Evolutionary conservation across 768 basidiomycete genomes (phyloP), one percentile per base, ranked within the genome.

Genomic region (Tephrocybe sp.): DNA sequence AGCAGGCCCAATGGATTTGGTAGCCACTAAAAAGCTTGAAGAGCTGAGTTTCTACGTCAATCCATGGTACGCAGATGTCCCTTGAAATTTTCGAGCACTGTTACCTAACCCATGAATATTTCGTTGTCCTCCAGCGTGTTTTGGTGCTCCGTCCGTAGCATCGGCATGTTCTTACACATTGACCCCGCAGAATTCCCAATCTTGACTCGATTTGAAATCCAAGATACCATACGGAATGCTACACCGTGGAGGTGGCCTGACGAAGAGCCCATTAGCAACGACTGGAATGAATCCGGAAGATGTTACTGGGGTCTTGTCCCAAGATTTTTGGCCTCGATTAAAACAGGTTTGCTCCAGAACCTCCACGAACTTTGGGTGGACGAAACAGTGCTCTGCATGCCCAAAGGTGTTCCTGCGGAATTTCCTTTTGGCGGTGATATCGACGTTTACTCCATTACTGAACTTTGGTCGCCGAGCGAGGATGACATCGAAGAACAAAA

Each of bases 291-390:
- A 38, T 27, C 34, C 18, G 37, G 54, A 3, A 41, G 61, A 36
- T 44, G 19, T 41, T 62, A 54, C 40, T 46, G 47, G 34, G 56
- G 56, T 8, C 42, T 63, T 8, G 59, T 63, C 7, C 52, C 56
- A 12, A 25, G 42, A 33, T 58, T 57, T 38, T 52, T 60, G 1
- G 31, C 49, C 22, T 49, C 50, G 1, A 33, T 53, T 10, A 37
- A 21, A n/a, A 34, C 37, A 2, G 54, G 52, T 4, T 27, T 19
- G 7, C 43, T 60, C 13, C 34, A 37, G 10, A 50, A 55, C 16
- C 55, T 62, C 8, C 37, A 22, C 6, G 33, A 53, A 27, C 57
- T 63, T 13, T 63, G 59, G 61, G 54, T 62, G 11, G 53, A 60
- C 45, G 47, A 57, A 31, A 25, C 31, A 3, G 47, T 44, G 16